Evolutionary conservation across 2,329 filamentous ascomycete genomes (phyloP).

Genomic region (Cryoendolithus antarcticus): DNA sequence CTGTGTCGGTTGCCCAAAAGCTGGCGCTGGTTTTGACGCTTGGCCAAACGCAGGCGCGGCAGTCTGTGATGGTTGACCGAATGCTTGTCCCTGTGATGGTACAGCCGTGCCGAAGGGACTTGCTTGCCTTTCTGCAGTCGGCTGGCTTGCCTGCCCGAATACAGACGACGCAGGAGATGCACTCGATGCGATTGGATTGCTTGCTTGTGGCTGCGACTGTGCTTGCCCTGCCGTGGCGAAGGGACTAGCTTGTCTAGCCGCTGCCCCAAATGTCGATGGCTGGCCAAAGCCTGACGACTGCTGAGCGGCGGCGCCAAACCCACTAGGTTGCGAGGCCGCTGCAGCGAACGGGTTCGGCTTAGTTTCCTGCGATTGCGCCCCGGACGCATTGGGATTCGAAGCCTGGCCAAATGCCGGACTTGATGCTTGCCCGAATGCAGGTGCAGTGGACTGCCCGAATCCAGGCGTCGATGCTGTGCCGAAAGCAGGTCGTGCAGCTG

Average conservation of each 20-base stretch:
- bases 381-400: conserved; percentile 12
- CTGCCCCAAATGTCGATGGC: conserved; percentile 13
- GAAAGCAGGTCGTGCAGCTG: too few species aligned
- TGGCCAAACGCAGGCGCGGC: conserved; percentile 11
- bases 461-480: conserved; percentile 9
- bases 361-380: conserved; percentile 13
- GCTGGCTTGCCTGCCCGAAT: conserved; percentile 29
- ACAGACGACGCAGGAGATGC: conserved; percentile 13
- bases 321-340: conserved; percentile 4
- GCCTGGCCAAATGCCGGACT: conserved; percentile 27
- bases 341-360: conserved; percentile 3
- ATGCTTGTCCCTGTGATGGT: conserved; percentile 5
- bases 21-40: conserved; percentile 8
- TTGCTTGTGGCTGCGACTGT: background rate
- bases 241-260: conserved; percentile 8
- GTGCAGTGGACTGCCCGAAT: conserved; percentile 9
- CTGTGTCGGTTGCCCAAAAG: conserved; percentile 4
- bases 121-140: conserved; percentile 2
- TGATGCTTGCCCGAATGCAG: conserved; percentile 15
- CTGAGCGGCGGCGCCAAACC: conserved; percentile 4
- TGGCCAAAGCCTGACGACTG: conserved; percentile 5
- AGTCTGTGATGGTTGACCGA: conserved; percentile 6
- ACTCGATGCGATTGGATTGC: conserved; percentile 1
- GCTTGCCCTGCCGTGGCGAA: conserved; percentile 1
- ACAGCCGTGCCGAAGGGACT: conserved; percentile 7